Conservation (phyloP, 1,139 yeast genomes). For the Pichia sp. region DNA sequence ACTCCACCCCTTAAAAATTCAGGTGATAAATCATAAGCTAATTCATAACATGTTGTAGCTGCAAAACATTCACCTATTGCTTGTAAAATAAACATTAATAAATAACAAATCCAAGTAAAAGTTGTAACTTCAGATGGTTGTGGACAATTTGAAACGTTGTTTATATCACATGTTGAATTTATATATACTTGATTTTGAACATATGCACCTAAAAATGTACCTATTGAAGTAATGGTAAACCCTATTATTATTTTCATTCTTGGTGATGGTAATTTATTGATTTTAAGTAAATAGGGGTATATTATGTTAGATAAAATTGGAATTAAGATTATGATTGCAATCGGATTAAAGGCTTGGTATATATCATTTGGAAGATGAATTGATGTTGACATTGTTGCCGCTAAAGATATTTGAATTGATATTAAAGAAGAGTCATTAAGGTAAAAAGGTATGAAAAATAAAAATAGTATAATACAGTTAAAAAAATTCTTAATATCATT, state of each 20-base stretch:
- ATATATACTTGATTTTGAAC: constrained; percentile 68
- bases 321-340: constrained; percentile 57
- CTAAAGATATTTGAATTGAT: constrained; percentile 56
- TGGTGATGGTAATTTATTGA: constrained; percentile 55
- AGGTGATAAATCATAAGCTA: constrained; percentile 67
- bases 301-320: constrained; percentile 55
- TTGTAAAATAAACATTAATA: constrained; percentile 45
- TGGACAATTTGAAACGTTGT: constrained; percentile 45
- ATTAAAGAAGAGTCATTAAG: constrained; percentile 46
- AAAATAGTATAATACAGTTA: constrained; percentile 54
- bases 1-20: constrained; percentile 62
- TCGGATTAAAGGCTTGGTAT: constrained; percentile 61
- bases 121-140: constrained; percentile 37
- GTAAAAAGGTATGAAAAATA: constrained; percentile 58
- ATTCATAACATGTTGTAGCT: constrained; percentile 59
- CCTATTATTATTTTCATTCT: constrained; percentile 72
- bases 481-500: constrained; percentile 51
- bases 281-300: constrained; percentile 54
- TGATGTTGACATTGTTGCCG: constrained; percentile 58
- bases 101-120: constrained; percentile 52
- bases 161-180: constrained; percentile 71
- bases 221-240: constrained; percentile 60
- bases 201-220: constrained; percentile 79
- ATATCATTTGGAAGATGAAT: constrained; percentile 65
- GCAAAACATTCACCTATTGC: constrained; percentile 70